Evolutionary conservation across 768 basidiomycete genomes (phyloP).

Genomic region (Leccinum pellstonianum): DNA sequence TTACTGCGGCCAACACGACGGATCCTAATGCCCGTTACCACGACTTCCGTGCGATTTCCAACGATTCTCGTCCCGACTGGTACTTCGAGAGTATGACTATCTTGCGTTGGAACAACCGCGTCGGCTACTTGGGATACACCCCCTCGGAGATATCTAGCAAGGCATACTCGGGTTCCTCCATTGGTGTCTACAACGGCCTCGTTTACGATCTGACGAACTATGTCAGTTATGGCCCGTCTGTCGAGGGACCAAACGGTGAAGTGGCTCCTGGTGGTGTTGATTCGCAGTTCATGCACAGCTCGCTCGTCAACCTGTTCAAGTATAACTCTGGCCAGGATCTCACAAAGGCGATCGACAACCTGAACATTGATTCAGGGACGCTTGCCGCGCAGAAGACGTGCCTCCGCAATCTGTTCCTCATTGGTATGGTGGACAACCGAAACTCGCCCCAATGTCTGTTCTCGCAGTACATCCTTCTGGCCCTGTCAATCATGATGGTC

Average conservation of each 20-base stretch:
- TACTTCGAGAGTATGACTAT: conserved; percentile 93
- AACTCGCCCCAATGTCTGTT: conserved; percentile 91
- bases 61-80: conserved; percentile 96
- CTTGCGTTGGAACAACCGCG: conserved; percentile 87
- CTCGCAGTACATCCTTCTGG: conserved; percentile 87
- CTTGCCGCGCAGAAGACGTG: conserved; percentile 80
- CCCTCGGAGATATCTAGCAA: conserved; percentile 70
- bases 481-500: conserved; percentile 89
- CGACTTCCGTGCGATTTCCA: conserved; percentile 88
- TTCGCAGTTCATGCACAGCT: conserved; percentile 68
- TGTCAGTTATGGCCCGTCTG: conserved; percentile 63
- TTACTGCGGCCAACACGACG: conserved; percentile 75
- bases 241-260: conserved; percentile 48
- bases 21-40: conserved; percentile 83
- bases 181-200: conserved; percentile 84
- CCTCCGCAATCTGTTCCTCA: conserved; percentile 87
- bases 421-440: conserved; percentile 91
- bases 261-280: conserved; percentile 42
- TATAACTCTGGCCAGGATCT: conserved; percentile 74
- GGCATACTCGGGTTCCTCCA: conserved; percentile 58
- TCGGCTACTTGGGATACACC: conserved; percentile 86
- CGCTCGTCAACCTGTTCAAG: conserved; percentile 71
- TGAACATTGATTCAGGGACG: conserved; percentile 58
- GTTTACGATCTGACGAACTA: conserved; percentile 90
- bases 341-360: conserved; percentile 66